Evolutionary conservation across 441 rosid genomes (phyloP).

Genomic region (Viola pubescens): DNA sequence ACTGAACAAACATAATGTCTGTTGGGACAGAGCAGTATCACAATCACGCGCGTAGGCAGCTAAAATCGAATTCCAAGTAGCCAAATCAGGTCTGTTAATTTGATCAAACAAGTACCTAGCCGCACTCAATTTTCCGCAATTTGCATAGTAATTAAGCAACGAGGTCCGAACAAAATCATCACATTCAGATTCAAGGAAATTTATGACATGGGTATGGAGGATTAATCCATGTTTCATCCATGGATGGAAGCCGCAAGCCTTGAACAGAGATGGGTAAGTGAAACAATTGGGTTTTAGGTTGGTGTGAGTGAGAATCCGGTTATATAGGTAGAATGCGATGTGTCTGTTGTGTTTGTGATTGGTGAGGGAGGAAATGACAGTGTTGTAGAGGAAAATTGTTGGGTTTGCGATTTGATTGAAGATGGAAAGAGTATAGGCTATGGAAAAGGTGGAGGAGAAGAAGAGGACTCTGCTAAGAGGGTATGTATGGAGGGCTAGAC

Average conservation of each 20-base stretch:
- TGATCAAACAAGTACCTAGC: conserved; percentile 46
- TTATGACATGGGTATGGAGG: conserved; percentile 52
- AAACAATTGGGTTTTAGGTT: conserved; percentile 36
- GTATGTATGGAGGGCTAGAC: conserved; percentile 45
- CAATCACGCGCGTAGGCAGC: conserved; percentile 39
- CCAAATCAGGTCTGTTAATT: conserved; percentile 49
- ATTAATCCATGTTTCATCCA: conserved; percentile 37
- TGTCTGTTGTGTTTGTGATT: conserved; percentile 26
- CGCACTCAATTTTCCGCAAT: conserved; percentile 32
- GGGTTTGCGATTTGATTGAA: conserved; percentile 41
- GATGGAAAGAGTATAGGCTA: conserved; percentile 37
- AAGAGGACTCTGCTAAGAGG: conserved; percentile 55
- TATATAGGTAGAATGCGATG: conserved; percentile 42
- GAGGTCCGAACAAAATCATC: conserved; percentile 49
- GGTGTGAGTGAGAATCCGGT: conserved; percentile 15
- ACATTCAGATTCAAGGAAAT: conserved; percentile 34
- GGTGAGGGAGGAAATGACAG: conserved; percentile 44
- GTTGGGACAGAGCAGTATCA: no score
- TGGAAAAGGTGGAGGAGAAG: conserved; percentile 26
- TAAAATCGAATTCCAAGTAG: conserved; percentile 51
- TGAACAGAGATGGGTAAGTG: conserved; percentile 63
- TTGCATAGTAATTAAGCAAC: conserved; percentile 47
- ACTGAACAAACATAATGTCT: no score
- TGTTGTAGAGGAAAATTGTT: conserved; percentile 55
- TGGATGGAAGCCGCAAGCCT: conserved; percentile 37